Percentiles rank a stretch among this genome's conserved stretches.
phyloP scores from a whole-genome alignment of 1,284 basidiomycete genomes.

The Mycena sp. region DNA sequence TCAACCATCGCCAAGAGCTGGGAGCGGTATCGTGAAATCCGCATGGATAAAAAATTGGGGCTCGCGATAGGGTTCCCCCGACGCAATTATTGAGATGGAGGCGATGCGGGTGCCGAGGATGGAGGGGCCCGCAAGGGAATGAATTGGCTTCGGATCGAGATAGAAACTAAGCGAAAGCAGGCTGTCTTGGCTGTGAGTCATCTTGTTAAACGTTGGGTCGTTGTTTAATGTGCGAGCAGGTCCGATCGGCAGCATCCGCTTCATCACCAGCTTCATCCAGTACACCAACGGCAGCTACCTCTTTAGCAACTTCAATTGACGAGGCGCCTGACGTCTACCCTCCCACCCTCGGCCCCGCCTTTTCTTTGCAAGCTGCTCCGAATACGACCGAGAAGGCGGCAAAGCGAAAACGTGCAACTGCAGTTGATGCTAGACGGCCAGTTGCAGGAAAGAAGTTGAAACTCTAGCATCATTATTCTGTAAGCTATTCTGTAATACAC shows the following conservation, averaged over 20 bases:
- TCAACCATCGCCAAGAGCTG: not conserved
- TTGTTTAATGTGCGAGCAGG: too few relatives aligned
- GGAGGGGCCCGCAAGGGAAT: not conserved
- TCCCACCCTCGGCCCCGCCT: too few relatives aligned
- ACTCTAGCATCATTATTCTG: not conserved
- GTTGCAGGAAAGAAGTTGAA: not conserved
- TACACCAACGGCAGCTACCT: too few relatives aligned
- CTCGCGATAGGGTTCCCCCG: not conserved
- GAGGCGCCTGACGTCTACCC: too few relatives aligned
- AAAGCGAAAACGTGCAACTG: not conserved
- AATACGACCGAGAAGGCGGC: not conserved
- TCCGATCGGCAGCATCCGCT: too few relatives aligned
- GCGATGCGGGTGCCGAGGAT: not conserved
- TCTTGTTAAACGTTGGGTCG: too few relatives aligned
- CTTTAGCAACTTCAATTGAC: too few relatives aligned
- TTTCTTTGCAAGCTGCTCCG: not conserved
- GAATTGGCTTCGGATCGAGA: not conserved
- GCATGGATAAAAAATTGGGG: not conserved
- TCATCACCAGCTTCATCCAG: too few relatives aligned
- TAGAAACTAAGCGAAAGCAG: not conserved
- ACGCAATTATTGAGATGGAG: conserved; percentile 7
- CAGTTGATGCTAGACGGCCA: not conserved
- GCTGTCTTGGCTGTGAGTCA: too few relatives aligned
- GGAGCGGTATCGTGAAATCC: conserved; percentile 18
- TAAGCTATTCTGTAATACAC: not conserved